Conservation (phyloP, 2,329 filamentous ascomycete species). For the Alternaria infectoria region DNA sequence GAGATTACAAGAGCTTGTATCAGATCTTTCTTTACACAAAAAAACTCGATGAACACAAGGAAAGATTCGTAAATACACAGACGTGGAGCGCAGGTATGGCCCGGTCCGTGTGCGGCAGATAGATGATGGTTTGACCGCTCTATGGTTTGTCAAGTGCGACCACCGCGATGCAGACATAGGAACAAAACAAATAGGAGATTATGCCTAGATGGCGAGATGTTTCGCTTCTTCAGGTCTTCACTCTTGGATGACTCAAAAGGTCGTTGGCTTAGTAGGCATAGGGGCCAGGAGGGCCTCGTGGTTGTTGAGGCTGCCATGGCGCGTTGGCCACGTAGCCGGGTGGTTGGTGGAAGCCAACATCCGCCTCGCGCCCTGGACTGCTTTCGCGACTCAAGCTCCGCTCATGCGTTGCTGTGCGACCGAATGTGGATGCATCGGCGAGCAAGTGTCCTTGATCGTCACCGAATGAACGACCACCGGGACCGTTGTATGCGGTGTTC, state of each 20-base stretch:
- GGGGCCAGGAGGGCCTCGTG: conserved; percentile 27
- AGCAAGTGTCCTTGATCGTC: conserved; percentile 43
- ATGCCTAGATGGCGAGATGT: not conserved
- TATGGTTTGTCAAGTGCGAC: not conserved
- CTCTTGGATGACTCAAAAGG: not conserved
- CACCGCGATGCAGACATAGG: not conserved
- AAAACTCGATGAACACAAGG: conserved; percentile 6
- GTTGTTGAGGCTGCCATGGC: conserved; percentile 35
- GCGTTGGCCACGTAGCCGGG: conserved; percentile 29
- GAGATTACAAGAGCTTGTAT: conserved; percentile 18
- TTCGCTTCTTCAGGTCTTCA: not conserved
- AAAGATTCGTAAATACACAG: conserved; percentile 7
- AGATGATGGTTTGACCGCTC: not conserved
- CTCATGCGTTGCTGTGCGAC: conserved; percentile 28
- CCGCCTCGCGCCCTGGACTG: conserved; percentile 38
- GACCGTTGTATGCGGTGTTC: conserved; percentile 34
- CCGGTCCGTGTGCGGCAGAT: not conserved
- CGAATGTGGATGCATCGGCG: conserved; percentile 44
- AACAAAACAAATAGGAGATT: not conserved
- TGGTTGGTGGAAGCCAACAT: conserved; percentile 28
- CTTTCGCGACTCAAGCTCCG: conserved; percentile 34
- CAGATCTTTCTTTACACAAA: conserved; percentile 8
- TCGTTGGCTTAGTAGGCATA: conserved; percentile 31
- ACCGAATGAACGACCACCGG: conserved; percentile 28
- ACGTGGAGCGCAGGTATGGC: not conserved